Evolutionary conservation across 805 yeast species (phyloP).

Genomic region (Candida sakaeoensis): DNA sequence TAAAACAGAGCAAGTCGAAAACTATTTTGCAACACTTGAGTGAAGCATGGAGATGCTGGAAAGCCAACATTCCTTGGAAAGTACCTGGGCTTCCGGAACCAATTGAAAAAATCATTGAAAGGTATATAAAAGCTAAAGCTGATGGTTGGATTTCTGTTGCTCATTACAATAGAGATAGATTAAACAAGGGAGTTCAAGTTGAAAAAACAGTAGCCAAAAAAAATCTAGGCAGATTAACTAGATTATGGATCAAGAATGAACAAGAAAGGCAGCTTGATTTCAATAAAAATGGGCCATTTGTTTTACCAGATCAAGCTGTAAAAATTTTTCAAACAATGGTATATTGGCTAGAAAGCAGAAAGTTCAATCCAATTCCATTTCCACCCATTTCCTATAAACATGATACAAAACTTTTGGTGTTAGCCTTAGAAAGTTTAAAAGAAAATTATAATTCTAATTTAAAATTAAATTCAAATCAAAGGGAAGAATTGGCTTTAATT

Average conservation of each 20-base stretch:
- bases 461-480: conserved; percentile 76
- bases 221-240: conserved; percentile 85
- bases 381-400: conserved; percentile 91
- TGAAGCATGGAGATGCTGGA: conserved; percentile 99
- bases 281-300: conserved; percentile 82
- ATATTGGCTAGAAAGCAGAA: conserved; percentile 82
- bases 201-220: conserved; percentile 94
- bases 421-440: conserved; percentile 86
- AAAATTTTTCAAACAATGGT: conserved; percentile 83
- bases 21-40: conserved; percentile 88
- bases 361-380: conserved; percentile 84
- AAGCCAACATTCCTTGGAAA: conserved; percentile 96
- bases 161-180: conserved; percentile 85
- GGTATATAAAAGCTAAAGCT: conserved; percentile 91
- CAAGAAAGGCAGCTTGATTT: conserved; percentile 82
- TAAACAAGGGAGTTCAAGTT: conserved; percentile 83
- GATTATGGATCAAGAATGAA: conserved; percentile 89
- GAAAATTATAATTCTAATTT: conserved; percentile 67
- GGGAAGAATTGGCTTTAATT: conserved; percentile 89
- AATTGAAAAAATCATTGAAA: conserved; percentile 75
- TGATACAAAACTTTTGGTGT: conserved; percentile 83
- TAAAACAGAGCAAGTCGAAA: conserved; percentile 81
- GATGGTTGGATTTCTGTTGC: conserved; percentile 96
- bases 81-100: conserved; percentile 96
- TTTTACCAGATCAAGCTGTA: conserved; percentile 85